phyloP scores from a whole-genome alignment of 495 filamentous ascomycete genomes.

The Hypoxylon rickii region DNA sequence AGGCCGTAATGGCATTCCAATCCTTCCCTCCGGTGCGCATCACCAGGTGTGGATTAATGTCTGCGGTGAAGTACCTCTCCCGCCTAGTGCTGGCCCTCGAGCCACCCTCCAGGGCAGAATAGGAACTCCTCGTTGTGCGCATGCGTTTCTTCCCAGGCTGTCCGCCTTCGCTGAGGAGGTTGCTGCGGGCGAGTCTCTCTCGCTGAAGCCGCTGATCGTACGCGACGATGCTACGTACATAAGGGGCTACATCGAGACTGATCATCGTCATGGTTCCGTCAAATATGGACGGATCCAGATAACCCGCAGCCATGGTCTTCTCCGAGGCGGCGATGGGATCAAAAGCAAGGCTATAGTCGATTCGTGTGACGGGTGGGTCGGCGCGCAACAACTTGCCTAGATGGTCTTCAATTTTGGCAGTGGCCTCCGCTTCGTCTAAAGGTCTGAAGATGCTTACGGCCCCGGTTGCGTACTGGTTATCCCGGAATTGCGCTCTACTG shows the following conservation, averaged over 20 bases:
- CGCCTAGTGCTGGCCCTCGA: slow-evolving; percentile 69
- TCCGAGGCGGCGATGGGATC: slow-evolving; percentile 59
- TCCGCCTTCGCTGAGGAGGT: slow-evolving; percentile 59
- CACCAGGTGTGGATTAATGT: slow-evolving; percentile 65
- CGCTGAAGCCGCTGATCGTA: slow-evolving; percentile 73
- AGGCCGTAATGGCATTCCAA: slow-evolving; percentile 60
- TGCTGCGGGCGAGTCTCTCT: slow-evolving; percentile 65
- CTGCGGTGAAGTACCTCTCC: slow-evolving; percentile 78
- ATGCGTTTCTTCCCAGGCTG: slow-evolving; percentile 63
- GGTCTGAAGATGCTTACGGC: slow-evolving; percentile 4
- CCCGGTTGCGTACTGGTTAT: not conserved
- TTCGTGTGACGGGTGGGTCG: slow-evolving; percentile 36
- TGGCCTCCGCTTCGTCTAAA: slow-evolving; percentile 37
- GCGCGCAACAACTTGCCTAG: slow-evolving; percentile 28
- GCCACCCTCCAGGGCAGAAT: slow-evolving; percentile 83
- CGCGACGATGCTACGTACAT: slow-evolving; percentile 75
- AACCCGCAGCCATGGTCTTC: slow-evolving; percentile 42
- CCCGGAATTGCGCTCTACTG: slow-evolving; percentile 37
- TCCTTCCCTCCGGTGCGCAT: slow-evolving; percentile 66
- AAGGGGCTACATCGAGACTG: slow-evolving; percentile 79
- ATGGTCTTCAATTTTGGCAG: slow-evolving; percentile 35
- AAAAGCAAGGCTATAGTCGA: slow-evolving; percentile 57
- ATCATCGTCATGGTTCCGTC: slow-evolving; percentile 68
- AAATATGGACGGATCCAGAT: slow-evolving; percentile 65
- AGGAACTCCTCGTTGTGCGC: slow-evolving; percentile 76